A percentile compares a stretch with the other conserved stretches of the same genome.
phyloP scores from a whole-genome alignment of 1,284 basidiomycete species.

The Ceraceosorus guamensis region DNA sequence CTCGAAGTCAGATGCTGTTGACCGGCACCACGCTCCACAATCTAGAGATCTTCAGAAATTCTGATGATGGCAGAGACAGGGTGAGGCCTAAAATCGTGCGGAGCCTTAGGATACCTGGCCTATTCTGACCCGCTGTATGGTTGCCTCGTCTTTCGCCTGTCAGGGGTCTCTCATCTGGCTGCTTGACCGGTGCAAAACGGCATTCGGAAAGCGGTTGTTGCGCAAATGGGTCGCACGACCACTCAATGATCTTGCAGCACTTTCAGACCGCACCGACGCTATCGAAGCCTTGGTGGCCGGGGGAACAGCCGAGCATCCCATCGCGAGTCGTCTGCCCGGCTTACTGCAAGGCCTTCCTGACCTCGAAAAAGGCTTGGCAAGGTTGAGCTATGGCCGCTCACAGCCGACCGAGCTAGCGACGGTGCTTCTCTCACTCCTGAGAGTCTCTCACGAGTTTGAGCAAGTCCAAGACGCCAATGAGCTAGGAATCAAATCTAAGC shows the following conservation, averaged over 20 bases:
- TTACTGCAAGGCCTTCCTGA: constrained; percentile 63
- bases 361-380: constrained; percentile 75
- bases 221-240: constrained; percentile 81
- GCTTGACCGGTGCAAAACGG: constrained; percentile 72
- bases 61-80: constrained; percentile 66
- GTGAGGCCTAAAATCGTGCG: neutral
- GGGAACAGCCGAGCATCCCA: constrained; percentile 42
- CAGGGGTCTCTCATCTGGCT: constrained; percentile 78
- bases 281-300: constrained; percentile 69
- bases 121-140: too few relatives aligned
- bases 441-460: constrained; percentile 64
- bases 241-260: constrained; percentile 60
- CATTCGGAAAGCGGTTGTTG: constrained; percentile 76
- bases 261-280: constrained; percentile 72
- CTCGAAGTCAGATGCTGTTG: constrained; percentile 75
- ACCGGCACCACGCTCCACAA: constrained; percentile 81
- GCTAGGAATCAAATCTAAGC: constrained; percentile 52
- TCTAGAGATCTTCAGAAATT: constrained; percentile 51
- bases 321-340: constrained; percentile 59
- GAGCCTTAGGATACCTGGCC: neutral
- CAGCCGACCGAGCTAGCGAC: constrained; percentile 74
- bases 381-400: constrained; percentile 78
- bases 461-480: constrained; percentile 52
- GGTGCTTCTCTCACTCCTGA: constrained; percentile 68
- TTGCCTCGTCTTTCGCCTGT: too few relatives aligned